Conservation (phyloP, 2,329 filamentous ascomycete species). For the Dendrostoma leiphaemia region DNA sequence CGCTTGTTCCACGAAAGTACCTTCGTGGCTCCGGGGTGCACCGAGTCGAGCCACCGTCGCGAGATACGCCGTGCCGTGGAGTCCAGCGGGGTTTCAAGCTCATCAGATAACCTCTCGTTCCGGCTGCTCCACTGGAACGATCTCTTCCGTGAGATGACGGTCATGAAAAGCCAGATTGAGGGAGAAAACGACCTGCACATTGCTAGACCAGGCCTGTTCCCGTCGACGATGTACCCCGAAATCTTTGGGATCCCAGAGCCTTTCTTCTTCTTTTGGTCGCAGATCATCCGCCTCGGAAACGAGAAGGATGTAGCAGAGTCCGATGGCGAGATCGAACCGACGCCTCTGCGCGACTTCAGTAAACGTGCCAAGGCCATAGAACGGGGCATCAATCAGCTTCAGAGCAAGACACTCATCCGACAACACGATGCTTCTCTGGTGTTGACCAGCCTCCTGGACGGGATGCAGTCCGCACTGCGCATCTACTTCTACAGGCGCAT, state of each 20-base stretch:
- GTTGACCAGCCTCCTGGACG: too few relatives aligned
- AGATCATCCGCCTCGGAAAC: constrained; percentile 34
- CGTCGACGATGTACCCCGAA: constrained; percentile 37
- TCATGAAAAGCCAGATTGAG: constrained; percentile 31
- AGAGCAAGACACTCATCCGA: not conserved
- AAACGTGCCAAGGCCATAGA: constrained; percentile 32
- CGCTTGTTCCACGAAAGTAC: constrained; percentile 38
- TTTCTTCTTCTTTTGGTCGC: constrained; percentile 32
- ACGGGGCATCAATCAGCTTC: constrained; percentile 27
- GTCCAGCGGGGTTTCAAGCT: constrained; percentile 17
- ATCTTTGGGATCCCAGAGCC: constrained; percentile 39
- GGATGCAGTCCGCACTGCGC: too few relatives aligned
- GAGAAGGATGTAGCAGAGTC: constrained; percentile 31
- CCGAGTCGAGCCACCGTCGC: constrained; percentile 19
- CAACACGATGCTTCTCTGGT: too few relatives aligned
- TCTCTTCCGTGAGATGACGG: constrained; percentile 30
- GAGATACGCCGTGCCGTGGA: constrained; percentile 22
- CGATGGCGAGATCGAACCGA: constrained; percentile 7
- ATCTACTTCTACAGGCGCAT: too few relatives aligned
- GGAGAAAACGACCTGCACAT: constrained; percentile 40
- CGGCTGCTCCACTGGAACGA: constrained; percentile 28
- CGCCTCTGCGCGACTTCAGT: constrained; percentile 29
- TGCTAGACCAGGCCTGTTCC: constrained; percentile 33
- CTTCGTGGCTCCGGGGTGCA: constrained; percentile 21
- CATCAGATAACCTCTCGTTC: constrained; percentile 31